Conservation (phyloP, 345 rosid species). For the Eucalyptus viminalis region DNA sequence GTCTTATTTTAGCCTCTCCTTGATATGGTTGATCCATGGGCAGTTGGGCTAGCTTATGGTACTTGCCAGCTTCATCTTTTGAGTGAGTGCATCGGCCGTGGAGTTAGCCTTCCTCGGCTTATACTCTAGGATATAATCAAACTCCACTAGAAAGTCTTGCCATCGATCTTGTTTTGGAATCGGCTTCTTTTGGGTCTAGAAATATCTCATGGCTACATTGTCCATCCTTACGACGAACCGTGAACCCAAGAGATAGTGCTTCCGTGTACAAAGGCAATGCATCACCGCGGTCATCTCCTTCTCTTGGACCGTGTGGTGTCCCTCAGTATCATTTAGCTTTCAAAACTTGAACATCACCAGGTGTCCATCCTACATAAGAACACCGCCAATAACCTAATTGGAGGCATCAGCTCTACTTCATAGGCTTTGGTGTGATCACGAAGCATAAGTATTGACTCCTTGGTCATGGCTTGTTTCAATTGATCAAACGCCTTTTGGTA, state of each 20-base stretch:
- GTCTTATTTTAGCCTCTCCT: not conserved
- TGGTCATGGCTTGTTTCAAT: not conserved
- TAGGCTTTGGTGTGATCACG: not conserved
- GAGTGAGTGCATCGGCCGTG: not conserved
- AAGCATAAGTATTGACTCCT: not conserved
- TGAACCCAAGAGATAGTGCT: not conserved
- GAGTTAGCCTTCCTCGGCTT: not conserved
- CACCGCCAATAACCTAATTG: not conserved
- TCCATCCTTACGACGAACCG: not conserved
- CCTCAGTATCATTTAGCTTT: not conserved
- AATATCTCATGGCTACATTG: not conserved
- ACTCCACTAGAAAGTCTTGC: not conserved
- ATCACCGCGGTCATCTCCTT: rapidly evolving
- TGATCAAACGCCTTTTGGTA: not conserved
- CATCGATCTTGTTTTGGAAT: not conserved
- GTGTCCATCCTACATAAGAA: not conserved
- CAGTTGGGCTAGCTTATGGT: not conserved
- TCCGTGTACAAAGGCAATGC: not conserved
- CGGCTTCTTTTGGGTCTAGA: not conserved
- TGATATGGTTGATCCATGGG: not conserved
- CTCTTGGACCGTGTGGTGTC: not conserved
- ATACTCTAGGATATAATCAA: not conserved
- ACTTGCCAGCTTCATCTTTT: not conserved
- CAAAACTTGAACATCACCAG: rapidly evolving
- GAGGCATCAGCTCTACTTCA: not conserved